Conservation (phyloP, 805 yeast genomes). For the Komagataella kurtzmanii region DNA sequence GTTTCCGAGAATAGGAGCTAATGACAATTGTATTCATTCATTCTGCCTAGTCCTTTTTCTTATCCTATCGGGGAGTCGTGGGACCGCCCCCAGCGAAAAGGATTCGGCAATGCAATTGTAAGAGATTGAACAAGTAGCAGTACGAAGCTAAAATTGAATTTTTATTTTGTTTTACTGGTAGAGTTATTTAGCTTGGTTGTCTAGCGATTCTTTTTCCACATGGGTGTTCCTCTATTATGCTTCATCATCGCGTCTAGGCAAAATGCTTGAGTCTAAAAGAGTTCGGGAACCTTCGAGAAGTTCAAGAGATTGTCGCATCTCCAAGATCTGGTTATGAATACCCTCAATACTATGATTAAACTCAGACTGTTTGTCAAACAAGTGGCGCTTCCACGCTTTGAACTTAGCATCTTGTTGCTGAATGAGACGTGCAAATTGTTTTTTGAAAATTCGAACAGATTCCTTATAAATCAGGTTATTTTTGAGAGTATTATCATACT, state of each 20-base stretch:
- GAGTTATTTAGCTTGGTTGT: background rate
- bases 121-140: background rate
- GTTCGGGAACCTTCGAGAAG: constrained; percentile 1
- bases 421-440: constrained; percentile 27
- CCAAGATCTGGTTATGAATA: constrained; percentile 21
- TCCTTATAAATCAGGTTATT: constrained; percentile 24
- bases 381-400: constrained; percentile 45
- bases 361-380: constrained; percentile 39
- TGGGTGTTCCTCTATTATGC: background rate
- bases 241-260: background rate
- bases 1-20: background rate
- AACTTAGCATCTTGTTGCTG: constrained; percentile 40
- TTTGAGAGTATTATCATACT: constrained; percentile 22
- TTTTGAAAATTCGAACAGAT: constrained; percentile 27
- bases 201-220: background rate
- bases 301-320: constrained; percentile 18
- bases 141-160: background rate
- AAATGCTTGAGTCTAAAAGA: background rate
- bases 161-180: background rate
- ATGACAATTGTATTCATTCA: too few relatives aligned
- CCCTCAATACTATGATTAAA: constrained; percentile 41
- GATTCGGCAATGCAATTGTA: background rate
- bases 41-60: too few relatives aligned
- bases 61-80: too few relatives aligned
- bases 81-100: too few relatives aligned